phyloP scores from a whole-genome alignment of 2,329 filamentous ascomycete species.

The Volutella citrinella region DNA sequence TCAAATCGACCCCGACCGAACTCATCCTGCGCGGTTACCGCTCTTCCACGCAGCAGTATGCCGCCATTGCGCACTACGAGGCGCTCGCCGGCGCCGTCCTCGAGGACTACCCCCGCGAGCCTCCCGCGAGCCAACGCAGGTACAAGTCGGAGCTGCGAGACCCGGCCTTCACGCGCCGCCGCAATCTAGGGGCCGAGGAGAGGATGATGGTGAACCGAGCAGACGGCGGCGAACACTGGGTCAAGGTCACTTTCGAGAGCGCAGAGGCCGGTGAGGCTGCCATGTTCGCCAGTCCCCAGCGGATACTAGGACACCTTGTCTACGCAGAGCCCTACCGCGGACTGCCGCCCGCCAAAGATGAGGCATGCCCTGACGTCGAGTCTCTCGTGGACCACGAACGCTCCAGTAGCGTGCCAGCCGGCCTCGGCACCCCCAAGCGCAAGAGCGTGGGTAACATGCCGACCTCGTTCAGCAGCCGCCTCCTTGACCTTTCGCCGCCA shows the following conservation, averaged over 20 bases:
- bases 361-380: slow-evolving; percentile 55
- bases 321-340: slow-evolving; percentile 69
- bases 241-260: slow-evolving; percentile 80
- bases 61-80: slow-evolving; percentile 86
- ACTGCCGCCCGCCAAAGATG: slow-evolving; percentile 61
- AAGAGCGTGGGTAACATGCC: slow-evolving; percentile 30
- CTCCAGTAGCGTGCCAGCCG: slow-evolving; percentile 35
- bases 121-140: slow-evolving; percentile 66
- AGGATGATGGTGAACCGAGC: slow-evolving; percentile 77
- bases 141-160: slow-evolving; percentile 75
- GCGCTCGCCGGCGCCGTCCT: slow-evolving; percentile 81
- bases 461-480: slow-evolving; percentile 34
- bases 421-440: slow-evolving; percentile 23
- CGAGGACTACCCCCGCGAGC: slow-evolving; percentile 87
- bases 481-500: slow-evolving; percentile 40
- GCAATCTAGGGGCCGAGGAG: slow-evolving; percentile 67
- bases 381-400: slow-evolving; percentile 32
- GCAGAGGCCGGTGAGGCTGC: slow-evolving; percentile 68
- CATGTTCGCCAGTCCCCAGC: slow-evolving; percentile 67
- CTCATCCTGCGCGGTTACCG: slow-evolving; percentile 82
- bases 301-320: slow-evolving; percentile 67
- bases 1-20: slow-evolving; percentile 57
- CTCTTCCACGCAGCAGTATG: slow-evolving; percentile 67
- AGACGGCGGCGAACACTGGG: slow-evolving; percentile 86
- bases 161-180: slow-evolving; percentile 64